Percentiles rank a stretch among this genome's conserved stretches.
These are phyloP conservation scores for Candolleomyces efflorescens DNA, from an alignment of 768 basidiomycete species.

Conservation along the genomic window DNA sequence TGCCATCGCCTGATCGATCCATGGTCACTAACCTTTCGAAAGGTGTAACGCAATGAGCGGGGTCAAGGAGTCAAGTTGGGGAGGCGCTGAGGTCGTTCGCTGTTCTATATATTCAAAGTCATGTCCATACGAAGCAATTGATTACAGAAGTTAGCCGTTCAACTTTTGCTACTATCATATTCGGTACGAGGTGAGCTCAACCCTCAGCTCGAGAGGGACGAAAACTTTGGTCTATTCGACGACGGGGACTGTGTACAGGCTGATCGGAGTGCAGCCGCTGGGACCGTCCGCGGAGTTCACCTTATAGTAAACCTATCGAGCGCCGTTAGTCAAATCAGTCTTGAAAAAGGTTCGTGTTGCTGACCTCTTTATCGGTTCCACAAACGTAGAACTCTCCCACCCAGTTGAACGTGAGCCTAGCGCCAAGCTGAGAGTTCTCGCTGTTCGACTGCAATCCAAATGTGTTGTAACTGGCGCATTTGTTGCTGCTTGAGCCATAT, in stretches of 20 bases:
- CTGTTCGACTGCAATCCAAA: slow-evolving; percentile 25
- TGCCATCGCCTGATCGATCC: too few relatives aligned
- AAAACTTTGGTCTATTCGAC: background rate
- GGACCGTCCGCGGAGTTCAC: background rate
- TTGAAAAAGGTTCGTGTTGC: slow-evolving; percentile 3
- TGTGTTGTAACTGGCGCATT: slow-evolving; percentile 24
- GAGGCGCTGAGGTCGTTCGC: too few relatives aligned
- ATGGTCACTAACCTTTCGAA: too few relatives aligned
- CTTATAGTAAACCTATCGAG: background rate
- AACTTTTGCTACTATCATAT: background rate
- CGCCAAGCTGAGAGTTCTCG: slow-evolving; percentile 28
- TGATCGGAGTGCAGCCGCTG: background rate
- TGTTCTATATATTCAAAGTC: too few relatives aligned
- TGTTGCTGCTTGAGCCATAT: slow-evolving; percentile 23
- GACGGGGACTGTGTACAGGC: background rate
- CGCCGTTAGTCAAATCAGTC: background rate
- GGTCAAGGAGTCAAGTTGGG: too few relatives aligned
- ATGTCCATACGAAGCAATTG: too few relatives aligned
- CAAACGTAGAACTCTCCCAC: slow-evolving; percentile 29
- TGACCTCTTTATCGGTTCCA: slow-evolving; percentile 22
- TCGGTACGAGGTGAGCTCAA: slow-evolving; percentile 19
- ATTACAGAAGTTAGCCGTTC: background rate
- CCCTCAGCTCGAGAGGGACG: too few relatives aligned
- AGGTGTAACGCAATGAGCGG: too few relatives aligned
- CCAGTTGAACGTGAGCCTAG: slow-evolving; percentile 22